Percentiles rank a stretch among this genome's conserved stretches.
Conservation (phyloP, 2,329 filamentous ascomycete species). For the Aspergillus fumigatiaffinis region DNA sequence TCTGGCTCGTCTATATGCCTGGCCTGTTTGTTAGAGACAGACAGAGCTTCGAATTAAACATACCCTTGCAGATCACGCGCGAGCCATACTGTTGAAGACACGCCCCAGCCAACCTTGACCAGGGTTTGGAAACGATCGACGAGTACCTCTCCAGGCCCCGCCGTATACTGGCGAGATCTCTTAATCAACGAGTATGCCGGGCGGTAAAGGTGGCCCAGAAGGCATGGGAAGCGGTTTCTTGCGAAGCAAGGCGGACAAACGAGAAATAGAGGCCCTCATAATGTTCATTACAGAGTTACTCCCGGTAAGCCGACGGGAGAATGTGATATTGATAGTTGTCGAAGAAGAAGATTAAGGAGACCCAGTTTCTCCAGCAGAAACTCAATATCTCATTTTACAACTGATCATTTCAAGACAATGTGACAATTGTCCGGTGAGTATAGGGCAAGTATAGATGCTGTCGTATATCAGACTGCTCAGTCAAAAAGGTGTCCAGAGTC, state of each 20-base stretch:
- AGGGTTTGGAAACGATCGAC: slow-evolving; percentile 35
- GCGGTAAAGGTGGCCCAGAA: slow-evolving; percentile 22
- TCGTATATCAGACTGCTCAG: no score
- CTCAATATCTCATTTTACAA: no score
- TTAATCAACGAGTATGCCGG: slow-evolving; percentile 34
- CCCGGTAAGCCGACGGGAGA: slow-evolving; percentile 9
- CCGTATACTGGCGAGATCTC: slow-evolving; percentile 38
- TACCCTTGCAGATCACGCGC: slow-evolving; percentile 32
- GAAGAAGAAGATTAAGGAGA: slow-evolving; percentile 9
- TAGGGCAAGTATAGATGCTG: no score
- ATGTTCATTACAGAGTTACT: slow-evolving; percentile 20
- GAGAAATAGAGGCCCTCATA: slow-evolving; percentile 14
- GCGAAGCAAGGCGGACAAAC: slow-evolving; percentile 19
- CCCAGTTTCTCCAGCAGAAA: no score
- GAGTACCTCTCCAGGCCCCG: slow-evolving; percentile 36
- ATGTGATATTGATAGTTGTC: slow-evolving; percentile 14
- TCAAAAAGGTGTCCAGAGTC: no score
- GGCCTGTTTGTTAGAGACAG: slow-evolving; percentile 20
- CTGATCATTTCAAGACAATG: no score
- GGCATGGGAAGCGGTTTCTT: slow-evolving; percentile 24
- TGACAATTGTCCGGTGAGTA: no score
- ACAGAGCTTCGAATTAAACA: background rate
- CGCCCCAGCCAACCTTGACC: slow-evolving; percentile 42
- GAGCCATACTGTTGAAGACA: slow-evolving; percentile 44
- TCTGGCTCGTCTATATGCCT: slow-evolving; percentile 25